Evolutionary conservation across 768 basidiomycete species (phyloP), one percentile per base, ranked within the genome.

Genomic region (Boletus sensibilis): DNA sequence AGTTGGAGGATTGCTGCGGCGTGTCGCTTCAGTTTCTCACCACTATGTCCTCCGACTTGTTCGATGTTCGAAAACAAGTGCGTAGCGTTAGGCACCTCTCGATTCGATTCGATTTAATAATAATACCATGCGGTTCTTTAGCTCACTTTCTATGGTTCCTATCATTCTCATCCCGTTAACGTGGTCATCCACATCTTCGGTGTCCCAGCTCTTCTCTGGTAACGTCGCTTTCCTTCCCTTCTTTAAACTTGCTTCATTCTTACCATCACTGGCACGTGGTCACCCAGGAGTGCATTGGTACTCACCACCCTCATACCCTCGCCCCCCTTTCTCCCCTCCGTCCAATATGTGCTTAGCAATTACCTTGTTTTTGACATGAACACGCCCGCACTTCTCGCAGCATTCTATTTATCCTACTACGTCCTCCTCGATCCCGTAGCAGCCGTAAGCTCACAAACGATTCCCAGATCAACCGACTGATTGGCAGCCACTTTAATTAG

Each of bases 121-220:
- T 53, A 49, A 49, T 44, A 10, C 9, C 43, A 52, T 53, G 48
- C 37, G 50, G 51, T 37, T 56, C 57, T 50, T 25, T 58, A 97
- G 93, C 81, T 98, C 67, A 79, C 87, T 25, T 96, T 96, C 78
- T 98, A 98, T 70, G 93, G 92, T 20, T 87, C 93, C 49, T 97
- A 97, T 74, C 94, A 97, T 72, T 78, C 84, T 16, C 87, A 96
- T 70, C 83, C 83, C 27, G 74, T 84, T 59, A 98, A 98, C 70
- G 75, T 98, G 61, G 72, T 81, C 52, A 92, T 98, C 59, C 96
- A 98, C 72, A 77, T 94, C 63, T 66, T 91, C 57, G 93, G 85
- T 61, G 93, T 96, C 13, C 94, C 94, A 8, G 67, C 88, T 56
- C 79, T 97, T 58, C 68, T 92, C 53, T 98, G 93, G 94, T 90